Conservation (phyloP, 2,329 filamentous ascomycete genomes). For the Pseudogymnoascus destructans region DNA sequence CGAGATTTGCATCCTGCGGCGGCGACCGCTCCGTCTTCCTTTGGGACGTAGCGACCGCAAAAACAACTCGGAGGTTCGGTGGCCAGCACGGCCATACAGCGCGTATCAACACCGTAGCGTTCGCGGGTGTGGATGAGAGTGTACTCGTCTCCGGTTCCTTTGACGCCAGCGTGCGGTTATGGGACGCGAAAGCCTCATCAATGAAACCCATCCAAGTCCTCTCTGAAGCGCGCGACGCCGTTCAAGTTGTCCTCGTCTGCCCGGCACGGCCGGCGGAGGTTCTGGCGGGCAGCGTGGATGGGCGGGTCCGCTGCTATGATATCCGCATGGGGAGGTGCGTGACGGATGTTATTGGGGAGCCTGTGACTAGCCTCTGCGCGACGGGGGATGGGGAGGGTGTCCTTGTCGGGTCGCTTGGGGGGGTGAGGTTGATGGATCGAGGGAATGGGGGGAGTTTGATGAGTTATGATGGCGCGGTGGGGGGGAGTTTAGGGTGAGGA, state of each 20-base stretch:
- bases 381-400: slow-evolving; percentile 62
- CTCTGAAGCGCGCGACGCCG: slow-evolving; percentile 57
- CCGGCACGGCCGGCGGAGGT: slow-evolving; percentile 35
- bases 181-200: slow-evolving; percentile 48
- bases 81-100: slow-evolving; percentile 34
- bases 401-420: slow-evolving; percentile 59
- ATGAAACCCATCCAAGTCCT: slow-evolving; percentile 59
- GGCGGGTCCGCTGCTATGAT: slow-evolving; percentile 70
- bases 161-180: slow-evolving; percentile 63
- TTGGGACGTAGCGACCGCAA: slow-evolving; percentile 80
- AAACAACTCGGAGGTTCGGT: slow-evolving; percentile 62
- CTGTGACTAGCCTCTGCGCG: slow-evolving; percentile 63
- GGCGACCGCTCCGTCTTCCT: slow-evolving; percentile 86
- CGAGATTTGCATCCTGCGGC: slow-evolving; percentile 72
- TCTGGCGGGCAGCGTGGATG: slow-evolving; percentile 70
- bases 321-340: slow-evolving; percentile 59
- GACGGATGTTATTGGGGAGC: slow-evolving; percentile 55
- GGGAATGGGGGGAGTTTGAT: slow-evolving; percentile 59
- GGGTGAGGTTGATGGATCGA: slow-evolving; percentile 69
- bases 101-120: slow-evolving; percentile 64
- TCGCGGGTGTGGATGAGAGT: slow-evolving; percentile 62
- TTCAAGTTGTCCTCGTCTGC: slow-evolving; percentile 26
- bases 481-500: slow-evolving; percentile 21
- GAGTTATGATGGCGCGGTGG: slow-evolving; percentile 48
- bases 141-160: slow-evolving; percentile 62